Base-by-base conservation (phyloP, 78 protist genomes). In the Planoprotostelium fungivorum region DNA sequence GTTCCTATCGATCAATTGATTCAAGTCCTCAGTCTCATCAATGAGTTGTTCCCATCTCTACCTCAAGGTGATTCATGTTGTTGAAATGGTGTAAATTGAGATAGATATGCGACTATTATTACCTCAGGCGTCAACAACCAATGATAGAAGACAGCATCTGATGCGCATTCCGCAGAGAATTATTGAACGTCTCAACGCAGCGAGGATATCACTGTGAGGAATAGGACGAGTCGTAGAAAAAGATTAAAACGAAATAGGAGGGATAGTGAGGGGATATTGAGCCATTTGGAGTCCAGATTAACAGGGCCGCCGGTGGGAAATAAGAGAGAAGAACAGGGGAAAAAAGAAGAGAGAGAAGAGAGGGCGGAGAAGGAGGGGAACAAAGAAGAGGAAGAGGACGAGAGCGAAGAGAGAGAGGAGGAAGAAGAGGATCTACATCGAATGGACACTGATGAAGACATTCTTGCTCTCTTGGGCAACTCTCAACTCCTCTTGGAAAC, bases 21-120 rank as follows among this genome's bases (percentile, higher is more conserved):
- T 83, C 91, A 92, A 31, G 83, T 92, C 0, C 83, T 92, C 1
- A 87, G 89, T n/a, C 84, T 92, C 28, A 92, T 92, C 86, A 92
- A 92, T 86, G 94, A 92, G 63, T 37, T 92, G 0, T 29, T 92
- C 29, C 94, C 94, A 73, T 92, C 94, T 29, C 89, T 92, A 1
- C 94, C 94, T 35, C 0, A 84, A 37, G 94, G 90, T 28, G 89
- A 87, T 86, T 37, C 92, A 86, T 37, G 9, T 25, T 36, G 73
- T 37, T 86, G 86, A 29, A 86, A 85, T 0, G 87, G 63, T 39
- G n/a, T n/a, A n/a, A n/a, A n/a, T n/a, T n/a, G n/a, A n/a, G 35
- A 35, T 29, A 34, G 88, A 36, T 29, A 29, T 51, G 34, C 23
- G 28, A 5, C 51, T 34, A 34, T 38, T 36, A 1, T 83, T 34